Base-by-base conservation (phyloP, 371 early-diverging fungal genomes). In the Rhizopus arrhizus region DNA sequence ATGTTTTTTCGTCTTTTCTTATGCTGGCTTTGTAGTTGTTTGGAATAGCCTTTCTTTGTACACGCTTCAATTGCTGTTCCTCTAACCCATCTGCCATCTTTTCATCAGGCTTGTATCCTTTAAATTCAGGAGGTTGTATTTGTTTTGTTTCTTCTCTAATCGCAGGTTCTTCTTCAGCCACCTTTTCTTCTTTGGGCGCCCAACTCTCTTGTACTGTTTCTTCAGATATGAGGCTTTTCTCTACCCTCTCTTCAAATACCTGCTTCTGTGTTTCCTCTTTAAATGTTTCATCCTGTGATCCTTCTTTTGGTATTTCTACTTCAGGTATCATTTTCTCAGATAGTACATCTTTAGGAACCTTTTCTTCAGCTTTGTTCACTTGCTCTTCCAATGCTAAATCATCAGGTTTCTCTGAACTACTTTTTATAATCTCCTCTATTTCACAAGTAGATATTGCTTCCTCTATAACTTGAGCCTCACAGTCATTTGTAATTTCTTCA, bases 1-100 rank as follows among this genome's bases (percentile, higher is more conserved):
- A 43, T 6, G 49, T 48, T 42, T 58, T 64, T 11, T 48, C 47
- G 46, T 66, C 66, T 11, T 22, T 22, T 22, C 15, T 43, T 43
- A 5, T n/a, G 43, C 43, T 9, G 15, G 15, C 29, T 48, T 10
- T 48, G 29, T 48, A 48, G 15, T 28, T 48, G 22, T 28, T 29
- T 29, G 29, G 29, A 29, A 48, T 29, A 29, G 48, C 29, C 11
- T 56, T 56, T 34, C 12, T 56, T 12, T 32, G 16, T 13, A 34
- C 22, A n/a, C 16, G 12, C 16, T 22, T 56, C 16, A 9, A 22
- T 22, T 22, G 22, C 2, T 16, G 34, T 45, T 42, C 5, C 10
- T 48, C 8, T 33, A 22, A 22, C 2, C 22, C 22, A 22, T 22
- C n/a, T 9, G 4, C 0, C 15, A 13, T 34, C 3, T 43, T 35